Evolutionary conservation across 2,329 filamentous ascomycete species (phyloP), one percentile per base, ranked within the genome.

Genomic region (Colletotrichum phormii): DNA sequence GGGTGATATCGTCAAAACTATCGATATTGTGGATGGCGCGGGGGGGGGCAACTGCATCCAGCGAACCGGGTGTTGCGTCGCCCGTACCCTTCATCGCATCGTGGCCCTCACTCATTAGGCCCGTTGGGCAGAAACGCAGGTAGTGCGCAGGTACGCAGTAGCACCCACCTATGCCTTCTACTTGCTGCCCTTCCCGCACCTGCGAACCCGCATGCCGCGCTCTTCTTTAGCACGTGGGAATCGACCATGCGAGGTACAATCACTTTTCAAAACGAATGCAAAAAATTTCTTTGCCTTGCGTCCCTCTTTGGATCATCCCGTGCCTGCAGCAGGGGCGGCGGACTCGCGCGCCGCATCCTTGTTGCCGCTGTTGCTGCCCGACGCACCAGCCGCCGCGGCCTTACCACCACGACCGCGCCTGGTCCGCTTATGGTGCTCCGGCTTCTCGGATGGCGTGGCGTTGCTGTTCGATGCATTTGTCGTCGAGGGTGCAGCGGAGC

Each of bases 341-440:
- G 69, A 26, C 29, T 37, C 57, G 37, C 33, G 55, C 35, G 18
- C 46, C 22, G 54, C 35, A 54, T 55, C 62, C 35, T 55, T 64
- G 62, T 64, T 57, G 15, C 64, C 51, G 51, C 64, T 61, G 57
- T 35, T 66, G 66, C 62, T 66, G 60, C 67, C 59, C 64, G 53
- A 65, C 24, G 69, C 71, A 22, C 71, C 42, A 49, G 42, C 74
- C 37, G 65, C 72, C 5, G 59, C 70, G 37, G 59, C 73, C 53
- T 75, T 76, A 13, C 74, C 71, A 26, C 77, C 75, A 35, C 76
- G 77, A 11, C 78, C 77, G 42, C 78, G 75, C 54, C 78, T 74
- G 11, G 76, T 76, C 15, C 78, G 77, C 29, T 76, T 74, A 4
- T 76, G 67, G 61, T 66, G 64, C 55, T 77, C 77, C 6, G 62